Conservation (phyloP, 2,329 filamentous ascomycete species). For the Macrophomina pseudophaseolina region DNA sequence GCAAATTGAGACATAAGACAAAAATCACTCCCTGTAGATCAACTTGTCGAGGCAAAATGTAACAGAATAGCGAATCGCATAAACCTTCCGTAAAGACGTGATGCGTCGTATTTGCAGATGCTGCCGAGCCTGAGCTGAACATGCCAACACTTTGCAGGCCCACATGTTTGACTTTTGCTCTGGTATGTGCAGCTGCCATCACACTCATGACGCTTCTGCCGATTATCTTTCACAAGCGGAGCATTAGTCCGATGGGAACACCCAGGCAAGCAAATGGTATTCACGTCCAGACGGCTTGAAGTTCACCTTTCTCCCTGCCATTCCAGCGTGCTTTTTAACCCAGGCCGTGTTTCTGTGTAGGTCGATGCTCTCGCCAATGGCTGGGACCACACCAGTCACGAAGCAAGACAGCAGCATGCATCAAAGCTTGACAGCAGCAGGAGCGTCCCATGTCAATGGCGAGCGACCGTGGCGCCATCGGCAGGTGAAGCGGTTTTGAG, state of each 20-base stretch:
- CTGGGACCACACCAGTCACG: too few relatives aligned
- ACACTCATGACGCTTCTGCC: too few relatives aligned
- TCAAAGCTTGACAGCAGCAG: neutral
- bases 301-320: too few relatives aligned
- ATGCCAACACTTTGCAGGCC: neutral
- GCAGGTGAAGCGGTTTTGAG: neutral
- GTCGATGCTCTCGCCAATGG: neutral
- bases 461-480: neutral
- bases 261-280: too few relatives aligned
- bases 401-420: neutral
- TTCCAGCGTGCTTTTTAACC: too few relatives aligned
- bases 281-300: too few relatives aligned
- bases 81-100: neutral
- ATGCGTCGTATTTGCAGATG: neutral
- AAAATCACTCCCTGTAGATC: constrained; percentile 23
- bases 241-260: too few relatives aligned
- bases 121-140: neutral
- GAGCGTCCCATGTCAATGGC: neutral
- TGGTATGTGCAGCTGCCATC: neutral
- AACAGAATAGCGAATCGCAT: constrained; percentile 15
- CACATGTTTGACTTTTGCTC: neutral
- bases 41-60: constrained; percentile 25
- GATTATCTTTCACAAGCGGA: too few relatives aligned
- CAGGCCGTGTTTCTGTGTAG: too few relatives aligned
- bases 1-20: constrained; percentile 26